Percentiles rank a stretch among this genome's conserved stretches.
Evolutionary conservation across 2,329 filamentous ascomycete species (phyloP).

Genomic region (Trematosphaeria pertusa): DNA sequence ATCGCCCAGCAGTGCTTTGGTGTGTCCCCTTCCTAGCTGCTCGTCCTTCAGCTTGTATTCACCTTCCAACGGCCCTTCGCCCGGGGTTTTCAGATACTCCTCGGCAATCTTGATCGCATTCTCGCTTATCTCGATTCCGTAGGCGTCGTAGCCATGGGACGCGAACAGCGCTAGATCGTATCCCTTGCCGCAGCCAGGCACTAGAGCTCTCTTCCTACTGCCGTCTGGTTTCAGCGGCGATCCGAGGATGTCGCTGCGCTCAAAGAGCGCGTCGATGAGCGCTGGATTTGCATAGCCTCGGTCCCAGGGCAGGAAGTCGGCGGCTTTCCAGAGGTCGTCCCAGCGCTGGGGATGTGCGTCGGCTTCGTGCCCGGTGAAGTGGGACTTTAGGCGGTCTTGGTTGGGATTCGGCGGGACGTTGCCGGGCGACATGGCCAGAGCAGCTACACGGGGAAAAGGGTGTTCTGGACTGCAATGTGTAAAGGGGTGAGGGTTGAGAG

Average conservation of each 20-base stretch:
- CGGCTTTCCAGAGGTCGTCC: constrained; percentile 63
- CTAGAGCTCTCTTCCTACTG: constrained; percentile 66
- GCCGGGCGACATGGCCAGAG: constrained; percentile 12
- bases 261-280: constrained; percentile 60
- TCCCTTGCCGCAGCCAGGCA: constrained; percentile 83
- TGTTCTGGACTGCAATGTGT: neutral
- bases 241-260: constrained; percentile 46
- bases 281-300: constrained; percentile 65
- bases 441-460: neutral
- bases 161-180: constrained; percentile 81
- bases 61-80: constrained; percentile 44
- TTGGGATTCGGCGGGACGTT: constrained; percentile 37
- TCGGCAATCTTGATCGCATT: constrained; percentile 57
- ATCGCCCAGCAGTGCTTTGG: constrained; percentile 67
- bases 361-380: constrained; percentile 53
- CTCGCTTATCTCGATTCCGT: constrained; percentile 73
- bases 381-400: constrained; percentile 47
- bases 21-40: constrained; percentile 56
- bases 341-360: constrained; percentile 57
- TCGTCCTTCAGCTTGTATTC: constrained; percentile 54
- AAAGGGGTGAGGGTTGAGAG: no score
- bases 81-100: constrained; percentile 44
- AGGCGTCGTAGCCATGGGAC: constrained; percentile 77
- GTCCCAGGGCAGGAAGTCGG: constrained; percentile 65
- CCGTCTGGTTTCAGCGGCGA: constrained; percentile 18